Evolutionary conservation across 257 asterid genomes (phyloP), one percentile per base, ranked within the genome.

Genomic region (Haberlea rhodopensis): DNA sequence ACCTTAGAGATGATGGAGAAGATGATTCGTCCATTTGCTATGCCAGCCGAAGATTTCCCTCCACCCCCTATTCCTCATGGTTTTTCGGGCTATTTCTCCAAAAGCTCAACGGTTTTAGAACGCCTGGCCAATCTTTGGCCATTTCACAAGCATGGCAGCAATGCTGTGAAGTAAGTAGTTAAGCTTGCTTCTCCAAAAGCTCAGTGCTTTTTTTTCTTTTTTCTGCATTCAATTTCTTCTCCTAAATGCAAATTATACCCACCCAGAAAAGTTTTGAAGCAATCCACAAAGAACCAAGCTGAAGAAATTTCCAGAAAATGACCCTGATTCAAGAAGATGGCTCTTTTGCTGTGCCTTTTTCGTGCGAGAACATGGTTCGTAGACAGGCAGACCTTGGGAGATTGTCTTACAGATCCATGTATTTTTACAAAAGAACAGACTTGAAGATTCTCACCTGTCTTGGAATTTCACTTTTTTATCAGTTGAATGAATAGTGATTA

Each of bases 11-110:
- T 70, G 85, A 79, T 88, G 95, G 97, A 90, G 76, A 86, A 74
- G 63, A 79, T 90, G 95, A 69, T 86, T 19, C 91, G 84, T 34
- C 81, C 87, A 25, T 90, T 84, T 64, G 96, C 97, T 29, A 90
- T 90, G 96, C 97, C 97, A 6, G 95, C 95, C 0, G 97, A 90
- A 77, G 96, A 90, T 69, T 90, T 90, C 61, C 96, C 97, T 26
- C 97, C 97, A 5, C 89, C 96, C 7, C 29, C 94, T 5, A 71
- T 71, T 49, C 97, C 99, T 29, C 97, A 90, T 68, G 95, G 91
- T 60, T 90, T 90, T 66, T 67, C 95, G 0, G 97, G 99, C 71
- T 86, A 89, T 77, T 94, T 94, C 85, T 87, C 97, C 15, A 94
- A 90, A 64, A 86, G 94, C 54, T 95, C 99, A 0, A 74, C 85